Base-by-base conservation (phyloP, 768 basidiomycete species). In the Boletus huronensis region DNA sequence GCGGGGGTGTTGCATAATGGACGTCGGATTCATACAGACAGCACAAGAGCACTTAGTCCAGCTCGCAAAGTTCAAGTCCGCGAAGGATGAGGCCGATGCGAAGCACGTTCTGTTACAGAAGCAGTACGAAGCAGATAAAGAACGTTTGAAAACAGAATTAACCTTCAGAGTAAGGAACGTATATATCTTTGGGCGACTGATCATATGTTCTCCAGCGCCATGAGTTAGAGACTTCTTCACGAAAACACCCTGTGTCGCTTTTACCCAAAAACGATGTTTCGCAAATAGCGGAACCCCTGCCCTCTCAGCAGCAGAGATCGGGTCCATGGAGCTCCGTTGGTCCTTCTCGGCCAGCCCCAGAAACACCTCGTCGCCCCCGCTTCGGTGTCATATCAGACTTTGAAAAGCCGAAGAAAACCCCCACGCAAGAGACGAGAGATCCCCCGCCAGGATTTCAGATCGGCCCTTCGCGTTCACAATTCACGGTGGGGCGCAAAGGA, bases 61-160 rank as follows among this genome's bases (percentile, higher is more conserved):
- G 58, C 55, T 88, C 16, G 71, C 74, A 13, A 81, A 77, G 53
- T 67, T 88, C 43, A 83, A 80, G 64, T 65, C 77, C 1, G 81
- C 82, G 3, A 87, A 82, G 59, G 83, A 84, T 49, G 82, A 82
- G 53, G 78, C 79, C 1, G 85, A 87, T 58, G 74, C 77, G 6
- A 81, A 77, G 58, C 81, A 82, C 54, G 63, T 69, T 5, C 75
- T 81, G 50, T 62, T 83, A 47, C 82, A 85, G 55, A 84, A 81
- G 63, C 79, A 84, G 43, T 74, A 83, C 71, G 82, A 82, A 60
- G 82, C 79, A 53, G 86, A 90, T 61, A 76, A 84, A 58, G 88
- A 90, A 66, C 80, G 84, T 11, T 63, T 88, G 51, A 84, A 79
- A 62, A 87, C 88, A 1, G 82, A 87, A 53, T 79, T 81, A 41